phyloP scores from a whole-genome alignment of 768 basidiomycete genomes.

The Serendipita sp. region DNA sequence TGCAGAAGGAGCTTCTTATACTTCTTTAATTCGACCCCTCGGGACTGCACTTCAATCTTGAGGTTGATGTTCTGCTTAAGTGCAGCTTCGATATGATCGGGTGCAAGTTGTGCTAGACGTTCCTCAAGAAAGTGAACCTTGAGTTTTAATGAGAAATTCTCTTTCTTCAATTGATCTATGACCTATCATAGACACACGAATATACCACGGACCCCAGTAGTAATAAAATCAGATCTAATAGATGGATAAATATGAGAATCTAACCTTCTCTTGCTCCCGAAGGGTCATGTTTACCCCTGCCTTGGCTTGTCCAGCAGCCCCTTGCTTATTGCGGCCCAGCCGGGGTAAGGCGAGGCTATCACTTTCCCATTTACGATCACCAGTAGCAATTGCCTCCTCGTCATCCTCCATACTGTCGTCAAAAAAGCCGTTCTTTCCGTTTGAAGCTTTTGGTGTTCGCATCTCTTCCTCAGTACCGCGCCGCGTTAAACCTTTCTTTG shows the following conservation, averaged over 20 bases:
- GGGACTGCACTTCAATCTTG: constrained; percentile 82
- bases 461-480: neutral
- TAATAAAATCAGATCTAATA: neutral
- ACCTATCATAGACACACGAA: constrained; percentile 36
- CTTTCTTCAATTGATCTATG: constrained; percentile 89
- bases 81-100: constrained; percentile 82
- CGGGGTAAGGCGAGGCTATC: neutral
- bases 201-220: neutral
- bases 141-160: constrained; percentile 92
- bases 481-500: neutral
- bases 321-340: neutral
- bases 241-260: constrained; percentile 11
- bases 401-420: constrained; percentile 1
- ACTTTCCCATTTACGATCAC: constrained; percentile 3
- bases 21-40: constrained; percentile 82
- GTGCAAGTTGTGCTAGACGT: constrained; percentile 72
- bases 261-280: constrained; percentile 90
- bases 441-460: neutral
- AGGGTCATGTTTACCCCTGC: constrained; percentile 50
- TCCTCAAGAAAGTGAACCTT: constrained; percentile 94
- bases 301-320: constrained; percentile 12
- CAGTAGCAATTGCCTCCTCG: neutral
- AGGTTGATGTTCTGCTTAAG: constrained; percentile 86
- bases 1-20: constrained; percentile 77
- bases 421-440: neutral